Evolutionary conservation across 129 eudicot species (phyloP).

Genomic region (Chrysanthemum seticuspe): DNA sequence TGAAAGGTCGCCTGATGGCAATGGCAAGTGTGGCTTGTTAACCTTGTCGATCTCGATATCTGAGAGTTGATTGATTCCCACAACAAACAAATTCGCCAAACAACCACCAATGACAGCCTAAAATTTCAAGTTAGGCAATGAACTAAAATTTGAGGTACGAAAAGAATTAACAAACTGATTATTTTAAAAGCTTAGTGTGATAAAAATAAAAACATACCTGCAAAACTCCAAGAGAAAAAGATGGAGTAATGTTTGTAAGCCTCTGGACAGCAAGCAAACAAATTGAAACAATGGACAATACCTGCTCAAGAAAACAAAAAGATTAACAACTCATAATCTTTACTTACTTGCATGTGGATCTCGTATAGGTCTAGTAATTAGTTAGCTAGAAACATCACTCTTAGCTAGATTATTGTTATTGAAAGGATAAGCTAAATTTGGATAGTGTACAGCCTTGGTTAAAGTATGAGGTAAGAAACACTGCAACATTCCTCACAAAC

Average conservation of each 20-base stretch:
- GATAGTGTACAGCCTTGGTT: no score
- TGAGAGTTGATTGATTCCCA: constrained; percentile 35
- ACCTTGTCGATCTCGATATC: constrained; percentile 36
- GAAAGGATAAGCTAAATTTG: no score
- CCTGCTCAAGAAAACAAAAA: constrained; percentile 12
- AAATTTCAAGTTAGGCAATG: background rate
- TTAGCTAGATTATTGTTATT: no score
- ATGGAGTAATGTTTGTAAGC: constrained; percentile 26
- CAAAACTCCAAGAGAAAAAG: constrained; percentile 33
- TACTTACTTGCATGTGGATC: no score
- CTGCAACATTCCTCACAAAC: no score
- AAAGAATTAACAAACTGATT: background rate
- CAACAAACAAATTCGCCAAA: constrained; percentile 36
- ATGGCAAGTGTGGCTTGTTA: constrained; percentile 38
- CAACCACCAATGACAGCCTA: constrained; percentile 32
- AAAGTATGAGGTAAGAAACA: no score
- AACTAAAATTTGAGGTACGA: background rate
- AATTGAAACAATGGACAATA: constrained; percentile 30
- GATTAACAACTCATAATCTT: no score
- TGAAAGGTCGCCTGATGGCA: constrained; percentile 33
- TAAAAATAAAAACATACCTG: constrained; percentile 18
- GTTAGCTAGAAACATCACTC: no score
- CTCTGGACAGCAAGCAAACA: constrained; percentile 33
- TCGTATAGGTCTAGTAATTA: no score
- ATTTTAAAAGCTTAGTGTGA: background rate